phyloP scores from a whole-genome alignment of 2,329 filamentous ascomycete species.

The Teratosphaeria viscida region DNA sequence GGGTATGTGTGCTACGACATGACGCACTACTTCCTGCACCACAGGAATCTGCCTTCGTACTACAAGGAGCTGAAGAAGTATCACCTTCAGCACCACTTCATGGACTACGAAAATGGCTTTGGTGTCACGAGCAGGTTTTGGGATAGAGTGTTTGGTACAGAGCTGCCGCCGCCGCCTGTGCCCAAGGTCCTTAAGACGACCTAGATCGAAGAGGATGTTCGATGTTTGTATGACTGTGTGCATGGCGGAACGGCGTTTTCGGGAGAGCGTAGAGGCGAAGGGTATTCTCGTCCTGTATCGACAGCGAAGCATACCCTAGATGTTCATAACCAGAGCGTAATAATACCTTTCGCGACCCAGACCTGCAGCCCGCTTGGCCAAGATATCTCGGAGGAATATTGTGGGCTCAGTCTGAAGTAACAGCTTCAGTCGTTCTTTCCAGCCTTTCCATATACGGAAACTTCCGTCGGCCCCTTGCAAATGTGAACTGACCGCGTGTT shows the following conservation, averaged over 20 bases:
- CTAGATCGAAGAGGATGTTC: slow-evolving; percentile 8
- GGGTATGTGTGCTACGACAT: slow-evolving; percentile 94
- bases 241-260: not conserved
- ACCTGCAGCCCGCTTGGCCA: not conserved
- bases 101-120: slow-evolving; percentile 95
- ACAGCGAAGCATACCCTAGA: not conserved
- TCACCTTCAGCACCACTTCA: slow-evolving; percentile 93
- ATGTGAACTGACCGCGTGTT: no score
- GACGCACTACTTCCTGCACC: slow-evolving; percentile 98
- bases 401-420: not conserved
- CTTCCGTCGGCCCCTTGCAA: not conserved
- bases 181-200: slow-evolving; percentile 40
- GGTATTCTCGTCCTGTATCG: not conserved
- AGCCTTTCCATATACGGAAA: not conserved
- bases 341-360: not conserved
- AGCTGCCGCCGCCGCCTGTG: slow-evolving; percentile 47
- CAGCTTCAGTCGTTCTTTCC: not conserved
- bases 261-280: not conserved
- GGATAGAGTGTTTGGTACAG: slow-evolving; percentile 85
- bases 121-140: slow-evolving; percentile 95
- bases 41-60: slow-evolving; percentile 80
- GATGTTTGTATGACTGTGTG: not conserved
- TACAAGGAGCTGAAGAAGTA: slow-evolving; percentile 95
- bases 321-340: not conserved
- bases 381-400: not conserved